Evolutionary conservation across 2,329 filamentous ascomycete genomes (phyloP).

Genomic region (Pezizomycotina sp.): DNA sequence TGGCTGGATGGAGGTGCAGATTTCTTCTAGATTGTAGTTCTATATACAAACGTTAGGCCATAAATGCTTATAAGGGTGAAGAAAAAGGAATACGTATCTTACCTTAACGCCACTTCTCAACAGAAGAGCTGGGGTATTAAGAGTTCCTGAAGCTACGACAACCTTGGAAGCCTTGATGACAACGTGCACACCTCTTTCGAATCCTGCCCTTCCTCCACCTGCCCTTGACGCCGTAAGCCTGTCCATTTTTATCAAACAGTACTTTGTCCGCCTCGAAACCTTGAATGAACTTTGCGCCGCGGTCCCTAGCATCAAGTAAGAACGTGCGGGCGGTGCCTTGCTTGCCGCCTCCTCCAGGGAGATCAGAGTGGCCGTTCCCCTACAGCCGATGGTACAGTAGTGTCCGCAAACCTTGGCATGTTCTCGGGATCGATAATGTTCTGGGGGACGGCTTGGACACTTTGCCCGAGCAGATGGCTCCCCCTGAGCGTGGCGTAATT

Average conservation of each 20-base stretch:
- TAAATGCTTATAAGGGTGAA: constrained; percentile 5
- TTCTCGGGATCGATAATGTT: constrained; percentile 10
- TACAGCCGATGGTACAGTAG: constrained; percentile 43
- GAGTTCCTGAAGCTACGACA: constrained; percentile 41
- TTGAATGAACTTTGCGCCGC: constrained; percentile 69
- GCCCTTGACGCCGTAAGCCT: constrained; percentile 55
- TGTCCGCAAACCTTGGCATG: constrained; percentile 16
- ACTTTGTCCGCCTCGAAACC: constrained; percentile 58
- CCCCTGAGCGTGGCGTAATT: constrained; percentile 7
- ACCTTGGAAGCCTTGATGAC: constrained; percentile 25
- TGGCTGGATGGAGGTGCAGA: constrained; percentile 63
- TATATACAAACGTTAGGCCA: constrained; percentile 26
- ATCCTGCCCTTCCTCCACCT: constrained; percentile 46
- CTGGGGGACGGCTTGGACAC: constrained; percentile 9
- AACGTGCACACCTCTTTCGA: constrained; percentile 31
- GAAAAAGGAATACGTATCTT: constrained; percentile 22
- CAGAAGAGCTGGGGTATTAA: constrained; percentile 63
- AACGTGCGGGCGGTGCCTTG: constrained; percentile 61
- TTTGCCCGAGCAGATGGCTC: constrained; percentile 13
- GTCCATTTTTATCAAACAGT: constrained; percentile 41
- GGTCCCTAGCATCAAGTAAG: constrained; percentile 60
- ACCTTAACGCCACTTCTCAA: constrained; percentile 60
- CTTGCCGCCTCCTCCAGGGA: constrained; percentile 45
- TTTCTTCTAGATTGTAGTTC: constrained; percentile 72
- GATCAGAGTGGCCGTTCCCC: constrained; percentile 20